Base-by-base conservation (phyloP, 768 basidiomycete species). In the Lentinus brumalis region DNA sequence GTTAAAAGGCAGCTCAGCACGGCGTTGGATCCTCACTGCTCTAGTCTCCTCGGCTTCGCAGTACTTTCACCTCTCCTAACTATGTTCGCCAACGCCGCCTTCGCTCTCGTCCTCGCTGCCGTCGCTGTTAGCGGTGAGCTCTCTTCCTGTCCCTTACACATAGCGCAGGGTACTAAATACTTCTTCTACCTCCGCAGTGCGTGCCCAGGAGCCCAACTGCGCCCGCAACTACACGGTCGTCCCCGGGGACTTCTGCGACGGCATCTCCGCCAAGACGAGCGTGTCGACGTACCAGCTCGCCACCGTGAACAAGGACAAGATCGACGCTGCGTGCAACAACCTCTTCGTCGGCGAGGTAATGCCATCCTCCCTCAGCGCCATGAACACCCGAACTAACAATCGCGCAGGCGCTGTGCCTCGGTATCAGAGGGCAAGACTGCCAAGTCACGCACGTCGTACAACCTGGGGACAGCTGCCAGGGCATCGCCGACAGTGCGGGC, bases 301-400 rank as follows among this genome's bases (percentile, higher is more conserved):
- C 26, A 58, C 76, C 41, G 81, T 83, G 61, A 86, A 84, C 71
- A 63, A 67, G 5, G 79, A 73, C 31, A 61, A 69, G 60, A 82
- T 88, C 67, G 77, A 86, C 69, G 57, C 81, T 0, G 70, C 65
- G 21, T 91, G 90, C 71, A 73, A 76, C 51, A 86, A 91, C 74
- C 78, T 91, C 46, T 68, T 69, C n/a, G 62, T 75, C 10, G 84
- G 80, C 56, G 76, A 85, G 75, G 83, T 81, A 53, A 35, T 56
- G 72, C 14, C 35, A 11, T 41, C 10, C 16, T 5, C 14, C 31
- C 38, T 26, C 39, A 4, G 31, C 2, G 39, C 6, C 9, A 31
- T 40, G 31, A 9, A 14, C 32, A 31, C 50, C 31, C n/a, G 59
- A 51, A 61, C 35, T 51, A 26, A 26, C 21, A 26, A 26, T 26